Evolutionary conservation across 2,329 filamentous ascomycete species (phyloP), one percentile per base, ranked within the genome.

Genomic region (Venturia pyrina): DNA sequence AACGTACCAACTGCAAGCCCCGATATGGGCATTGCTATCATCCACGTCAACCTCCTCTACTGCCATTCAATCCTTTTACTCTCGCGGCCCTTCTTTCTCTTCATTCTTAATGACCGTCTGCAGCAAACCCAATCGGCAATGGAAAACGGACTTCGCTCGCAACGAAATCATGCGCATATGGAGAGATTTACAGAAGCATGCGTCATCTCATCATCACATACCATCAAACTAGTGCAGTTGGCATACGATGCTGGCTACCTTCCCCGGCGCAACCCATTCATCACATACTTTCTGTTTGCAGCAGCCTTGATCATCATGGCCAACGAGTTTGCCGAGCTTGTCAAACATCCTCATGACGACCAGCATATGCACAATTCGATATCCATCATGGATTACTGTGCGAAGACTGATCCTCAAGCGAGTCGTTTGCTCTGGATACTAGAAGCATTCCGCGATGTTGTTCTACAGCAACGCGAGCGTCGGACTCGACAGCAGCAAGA

Each of bases 11-110:
- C 75, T 41, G 76, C 75, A 2, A 74, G 75, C 40, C 75, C 80
- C n/a, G 77, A 78, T 24, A 78, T 84, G 67, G 81, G 82, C 3
- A 81, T 88, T 43, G 82, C 84, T 4, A 81, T 86, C n/a, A 74
- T 89, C 6, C 86, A 89, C 68, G 77, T 83, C 66, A 86, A 87
- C 67, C 75, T 89, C 32, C 76, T 88, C 44, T 84, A 87, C 66
- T 83, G 81, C 65, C 85, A 89, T 71, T 84, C 85, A 0, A 81
- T 87, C 53, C 81, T 89, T 34, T 77, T 89, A 0, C 78, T 89
- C 1, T 87, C 84, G 1, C 79, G 87, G 37, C 86, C 87, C 0
- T 88, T 89, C 71, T 86, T 88, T 66, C 75, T 88, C 17, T 83
- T 82, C 66, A 78, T 86, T 15, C 77, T 87, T 50, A 84, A 79